Evolutionary conservation across 2,329 filamentous ascomycete genomes (phyloP), one percentile per base, ranked within the genome.

Genomic region (Daldinia eschscholtzii): DNA sequence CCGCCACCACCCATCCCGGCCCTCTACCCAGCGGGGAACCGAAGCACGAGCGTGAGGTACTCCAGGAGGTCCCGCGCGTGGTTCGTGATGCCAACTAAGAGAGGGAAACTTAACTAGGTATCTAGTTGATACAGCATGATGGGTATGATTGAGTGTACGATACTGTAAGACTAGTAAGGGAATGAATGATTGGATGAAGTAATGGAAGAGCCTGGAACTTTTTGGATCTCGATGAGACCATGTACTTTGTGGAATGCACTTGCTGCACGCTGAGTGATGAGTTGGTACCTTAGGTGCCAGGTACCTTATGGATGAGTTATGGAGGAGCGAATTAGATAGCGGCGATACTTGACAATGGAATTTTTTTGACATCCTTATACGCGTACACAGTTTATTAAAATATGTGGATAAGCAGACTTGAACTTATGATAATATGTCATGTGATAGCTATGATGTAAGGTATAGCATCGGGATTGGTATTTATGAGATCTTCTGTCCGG

Each of bases 41-140:
- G 37, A 50, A 44, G 42, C 61, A 20, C 50, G 58, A 37, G 58
- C 66, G 61, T 37, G 46, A 58, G 48, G 15, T 62, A 3, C 53
- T 65, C 9, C 57, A 65, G 35, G 61, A 65, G 28, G 7, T 65
- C 6, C 53, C 64, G 20, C 57, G 61, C 41, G 61, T 62, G 28
- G n/a, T 65, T 5, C 57, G 37, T 33, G 66, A 68, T 18, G 62
- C 37, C 10, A 55, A 59, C 28, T 68, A 62, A 57, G 33, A n/a
- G 56, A 9, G 20, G 28, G 35, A 9, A 1, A 37, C 39, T 12
- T 30, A 6, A 12, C 30, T 33, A 33, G n/a, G 50, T 23, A 37
- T 2, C 30, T 37, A 53, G 50, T 55, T 55, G 13, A 37, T 15
- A 55, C 18, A 55, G 50, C 28, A 55, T 37, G 37, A 37, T 20